phyloP scores from a whole-genome alignment of 768 basidiomycete genomes.

The Phanerochaete sordida region DNA sequence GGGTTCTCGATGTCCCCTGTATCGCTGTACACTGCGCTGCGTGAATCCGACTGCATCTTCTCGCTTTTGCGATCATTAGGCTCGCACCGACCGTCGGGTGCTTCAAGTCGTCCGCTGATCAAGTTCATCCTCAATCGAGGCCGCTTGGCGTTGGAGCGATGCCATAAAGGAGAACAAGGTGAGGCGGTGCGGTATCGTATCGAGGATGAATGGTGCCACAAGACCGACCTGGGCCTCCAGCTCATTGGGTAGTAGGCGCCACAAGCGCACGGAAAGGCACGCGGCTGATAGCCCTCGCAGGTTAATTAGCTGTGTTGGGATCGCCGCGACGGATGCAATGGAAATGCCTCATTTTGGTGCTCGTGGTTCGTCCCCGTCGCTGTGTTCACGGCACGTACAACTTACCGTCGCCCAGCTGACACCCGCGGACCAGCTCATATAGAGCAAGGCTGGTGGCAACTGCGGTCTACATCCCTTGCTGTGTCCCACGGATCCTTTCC shows the following conservation, averaged over 20 bases:
- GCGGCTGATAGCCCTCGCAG: too few species aligned
- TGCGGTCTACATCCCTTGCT: background rate
- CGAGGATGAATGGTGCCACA: background rate
- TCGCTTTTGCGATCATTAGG: background rate
- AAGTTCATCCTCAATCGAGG: background rate
- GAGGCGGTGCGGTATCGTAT: background rate
- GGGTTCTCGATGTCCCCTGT: background rate
- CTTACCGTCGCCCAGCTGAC: too few species aligned
- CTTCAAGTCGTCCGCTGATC: too few species aligned
- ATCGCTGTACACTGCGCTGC: background rate
- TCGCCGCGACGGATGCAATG: background rate
- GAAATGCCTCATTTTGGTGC: background rate
- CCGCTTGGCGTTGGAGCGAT: background rate
- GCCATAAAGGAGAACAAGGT: background rate
- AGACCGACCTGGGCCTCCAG: background rate
- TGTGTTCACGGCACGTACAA: too few species aligned
- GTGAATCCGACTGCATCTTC: background rate
- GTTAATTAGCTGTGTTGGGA: background rate
- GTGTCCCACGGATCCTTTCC: background rate
- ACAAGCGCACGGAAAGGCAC: background rate
- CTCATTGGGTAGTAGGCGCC: background rate
- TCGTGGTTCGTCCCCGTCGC: background rate
- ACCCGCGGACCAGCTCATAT: too few species aligned
- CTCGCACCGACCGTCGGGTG: too few species aligned
- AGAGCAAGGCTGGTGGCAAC: too few species aligned